These are phyloP conservation scores for Pythium rhizo-oryzae DNA, from an alignment of 352 stramenopile genomes.

Conservation along the genomic window DNA sequence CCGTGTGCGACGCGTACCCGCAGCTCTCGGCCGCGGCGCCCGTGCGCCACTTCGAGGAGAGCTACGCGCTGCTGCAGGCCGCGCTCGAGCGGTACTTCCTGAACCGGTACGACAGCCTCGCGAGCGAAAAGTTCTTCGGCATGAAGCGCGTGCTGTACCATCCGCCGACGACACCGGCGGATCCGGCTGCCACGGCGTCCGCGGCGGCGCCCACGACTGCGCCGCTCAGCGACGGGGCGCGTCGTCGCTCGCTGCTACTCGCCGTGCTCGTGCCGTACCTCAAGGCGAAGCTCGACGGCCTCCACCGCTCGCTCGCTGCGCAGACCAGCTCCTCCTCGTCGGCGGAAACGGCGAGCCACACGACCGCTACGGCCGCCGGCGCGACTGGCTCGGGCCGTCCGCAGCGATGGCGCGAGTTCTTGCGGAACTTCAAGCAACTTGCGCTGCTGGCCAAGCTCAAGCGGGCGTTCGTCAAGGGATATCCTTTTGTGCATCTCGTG, in stretches of 20 bases:
- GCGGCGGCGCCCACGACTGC: conserved; percentile 28
- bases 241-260: conserved; percentile 60
- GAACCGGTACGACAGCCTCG: conserved; percentile 69
- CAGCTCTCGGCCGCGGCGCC: conserved; percentile 51
- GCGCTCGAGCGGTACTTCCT: conserved; percentile 77
- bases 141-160: conserved; percentile 79
- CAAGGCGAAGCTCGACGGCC: conserved; percentile 76
- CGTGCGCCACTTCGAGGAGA: conserved; percentile 78
- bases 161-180: neutral
- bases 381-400: neutral
- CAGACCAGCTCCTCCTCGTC: conserved; percentile 17
- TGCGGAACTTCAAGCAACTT: conserved; percentile 51
- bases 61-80: conserved; percentile 67
- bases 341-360: too few species aligned
- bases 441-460: conserved; percentile 53
- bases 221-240: conserved; percentile 46
- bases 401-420: conserved; percentile 36
- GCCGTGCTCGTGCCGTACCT: conserved; percentile 77
- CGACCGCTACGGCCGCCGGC: too few species aligned
- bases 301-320: conserved; percentile 51
- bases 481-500: conserved; percentile 77
- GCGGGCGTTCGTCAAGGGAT: conserved; percentile 61
- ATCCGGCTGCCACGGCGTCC: conserved; percentile 1
- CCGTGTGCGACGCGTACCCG: conserved; percentile 76
- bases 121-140: conserved; percentile 85